Evolutionary conservation across 2,329 filamentous ascomycete genomes (phyloP).

Genomic region (Colletotrichum endophyticum): DNA sequence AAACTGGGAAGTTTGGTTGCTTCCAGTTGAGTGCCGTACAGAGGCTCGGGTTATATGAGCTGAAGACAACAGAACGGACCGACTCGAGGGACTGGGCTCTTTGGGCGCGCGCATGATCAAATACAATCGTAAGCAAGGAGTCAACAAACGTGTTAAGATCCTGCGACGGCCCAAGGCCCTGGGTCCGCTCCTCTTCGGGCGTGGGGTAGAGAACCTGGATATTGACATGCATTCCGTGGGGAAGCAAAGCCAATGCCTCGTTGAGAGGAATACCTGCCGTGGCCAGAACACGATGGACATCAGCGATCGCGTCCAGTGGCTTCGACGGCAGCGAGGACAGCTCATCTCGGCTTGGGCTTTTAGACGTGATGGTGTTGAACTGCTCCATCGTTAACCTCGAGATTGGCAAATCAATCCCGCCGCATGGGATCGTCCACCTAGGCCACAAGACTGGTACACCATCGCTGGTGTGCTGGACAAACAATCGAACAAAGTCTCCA

Average conservation of each 20-base stretch:
- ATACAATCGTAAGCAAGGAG: conserved; percentile 81
- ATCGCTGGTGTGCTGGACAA: conserved; percentile 90
- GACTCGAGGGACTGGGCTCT: conserved; percentile 70
- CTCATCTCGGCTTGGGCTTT: conserved; percentile 45
- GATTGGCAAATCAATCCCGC: conserved; percentile 81
- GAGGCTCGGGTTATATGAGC: conserved; percentile 86
- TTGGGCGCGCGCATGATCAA: conserved; percentile 82
- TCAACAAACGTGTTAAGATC: conserved; percentile 91
- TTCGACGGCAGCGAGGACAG: conserved; percentile 49
- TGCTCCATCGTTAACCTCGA: conserved; percentile 78
- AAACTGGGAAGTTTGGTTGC: conserved; percentile 96
- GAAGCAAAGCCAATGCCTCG: conserved; percentile 77
- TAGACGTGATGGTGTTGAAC: conserved; percentile 61
- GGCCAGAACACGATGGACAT: conserved; percentile 74
- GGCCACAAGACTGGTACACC: conserved; percentile 88
- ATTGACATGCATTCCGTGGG: conserved; percentile 83
- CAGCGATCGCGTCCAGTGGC: conserved; percentile 60
- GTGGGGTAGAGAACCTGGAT: conserved; percentile 91
- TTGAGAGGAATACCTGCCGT: conserved; percentile 80
- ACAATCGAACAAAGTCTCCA: conserved; percentile 92
- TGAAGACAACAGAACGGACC: conserved; percentile 89
- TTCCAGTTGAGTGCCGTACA: conserved; percentile 99
- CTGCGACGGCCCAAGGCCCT: conserved; percentile 74
- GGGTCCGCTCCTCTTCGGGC: conserved; percentile 69
- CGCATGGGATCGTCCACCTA: conserved; percentile 77